A percentile compares a stretch with the other conserved stretches of the same genome.
phyloP scores from a whole-genome alignment of 495 filamentous ascomycete species.

The Trichoderma gamsii region DNA sequence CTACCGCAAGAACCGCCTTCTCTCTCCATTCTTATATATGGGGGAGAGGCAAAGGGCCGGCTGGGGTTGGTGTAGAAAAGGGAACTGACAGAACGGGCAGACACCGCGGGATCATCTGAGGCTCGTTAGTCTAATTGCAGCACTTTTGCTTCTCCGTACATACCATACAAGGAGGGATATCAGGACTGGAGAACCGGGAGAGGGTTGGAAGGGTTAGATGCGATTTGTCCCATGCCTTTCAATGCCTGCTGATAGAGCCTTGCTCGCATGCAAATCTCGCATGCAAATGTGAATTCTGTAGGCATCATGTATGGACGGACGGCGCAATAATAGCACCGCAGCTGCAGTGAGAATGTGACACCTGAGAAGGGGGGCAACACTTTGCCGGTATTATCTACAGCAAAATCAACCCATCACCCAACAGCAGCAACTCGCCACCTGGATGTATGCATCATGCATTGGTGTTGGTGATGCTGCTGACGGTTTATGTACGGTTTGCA shows the following conservation, averaged over 20 bases:
- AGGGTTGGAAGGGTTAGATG: too few species aligned
- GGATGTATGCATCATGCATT: too few species aligned
- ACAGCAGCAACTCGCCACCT: not conserved
- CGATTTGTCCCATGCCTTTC: too few species aligned
- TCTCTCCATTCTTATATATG: not conserved
- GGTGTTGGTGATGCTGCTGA: too few species aligned
- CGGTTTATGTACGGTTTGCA: too few species aligned
- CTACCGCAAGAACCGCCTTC: not conserved
- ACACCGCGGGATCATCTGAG: slow-evolving; percentile 1
- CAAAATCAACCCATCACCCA: not conserved
- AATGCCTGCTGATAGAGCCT: too few species aligned
- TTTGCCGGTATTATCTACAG: not conserved
- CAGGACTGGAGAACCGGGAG: not conserved
- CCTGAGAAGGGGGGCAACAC: not conserved
- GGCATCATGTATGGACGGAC: not conserved
- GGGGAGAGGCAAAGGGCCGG: not conserved
- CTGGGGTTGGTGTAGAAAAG: too few species aligned
- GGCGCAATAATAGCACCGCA: not conserved
- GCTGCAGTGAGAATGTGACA: not conserved
- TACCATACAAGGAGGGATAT: not conserved
- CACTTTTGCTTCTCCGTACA: slow-evolving; percentile 4
- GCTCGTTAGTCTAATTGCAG: not conserved
- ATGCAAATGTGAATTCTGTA: not conserved
- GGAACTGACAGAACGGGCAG: not conserved
- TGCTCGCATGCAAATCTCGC: not conserved